phyloP scores from a whole-genome alignment of 1,284 basidiomycete species.

The Sporisorium scitamineum region DNA sequence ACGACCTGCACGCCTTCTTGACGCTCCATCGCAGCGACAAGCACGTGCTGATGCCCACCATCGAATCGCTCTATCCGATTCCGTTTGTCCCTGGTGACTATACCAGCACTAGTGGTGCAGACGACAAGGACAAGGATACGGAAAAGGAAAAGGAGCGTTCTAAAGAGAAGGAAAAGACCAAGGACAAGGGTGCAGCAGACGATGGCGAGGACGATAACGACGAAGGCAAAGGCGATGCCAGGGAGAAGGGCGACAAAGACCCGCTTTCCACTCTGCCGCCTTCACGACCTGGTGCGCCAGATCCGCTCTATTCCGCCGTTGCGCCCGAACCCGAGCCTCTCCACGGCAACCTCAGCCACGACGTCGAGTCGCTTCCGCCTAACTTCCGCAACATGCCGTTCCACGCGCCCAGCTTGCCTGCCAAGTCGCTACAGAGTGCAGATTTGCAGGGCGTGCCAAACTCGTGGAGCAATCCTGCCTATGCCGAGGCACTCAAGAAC shows the following conservation, averaged over 20 bases:
- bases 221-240: conserved; percentile 29
- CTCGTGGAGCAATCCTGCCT: conserved; percentile 41
- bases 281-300: conserved; percentile 38
- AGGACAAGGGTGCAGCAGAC: conserved; percentile 26
- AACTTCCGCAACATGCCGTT: conserved; percentile 48
- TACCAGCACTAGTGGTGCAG: conserved; percentile 12
- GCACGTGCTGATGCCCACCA: conserved; percentile 41
- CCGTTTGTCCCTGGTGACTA: conserved; percentile 40
- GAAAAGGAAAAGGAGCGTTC: conserved; percentile 25
- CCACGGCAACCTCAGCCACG: conserved; percentile 35
- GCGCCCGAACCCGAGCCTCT: conserved; percentile 37
- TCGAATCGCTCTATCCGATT: conserved; percentile 57
- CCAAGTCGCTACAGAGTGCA: background rate
- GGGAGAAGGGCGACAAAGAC: conserved; percentile 46
- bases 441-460: conserved; percentile 11
- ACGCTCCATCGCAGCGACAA: conserved; percentile 36
- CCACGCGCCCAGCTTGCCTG: conserved; percentile 22
- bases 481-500: conserved; percentile 49
- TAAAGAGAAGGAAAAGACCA: conserved; percentile 28
- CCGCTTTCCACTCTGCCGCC: conserved; percentile 46
- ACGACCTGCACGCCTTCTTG: conserved; percentile 49
- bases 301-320: conserved; percentile 42
- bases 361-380: conserved; percentile 32
- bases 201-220: conserved; percentile 43
- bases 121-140: conserved; percentile 28